phyloP scores from a whole-genome alignment of 176 grass and related monocot genomes.

The Oryza meyeriana region DNA sequence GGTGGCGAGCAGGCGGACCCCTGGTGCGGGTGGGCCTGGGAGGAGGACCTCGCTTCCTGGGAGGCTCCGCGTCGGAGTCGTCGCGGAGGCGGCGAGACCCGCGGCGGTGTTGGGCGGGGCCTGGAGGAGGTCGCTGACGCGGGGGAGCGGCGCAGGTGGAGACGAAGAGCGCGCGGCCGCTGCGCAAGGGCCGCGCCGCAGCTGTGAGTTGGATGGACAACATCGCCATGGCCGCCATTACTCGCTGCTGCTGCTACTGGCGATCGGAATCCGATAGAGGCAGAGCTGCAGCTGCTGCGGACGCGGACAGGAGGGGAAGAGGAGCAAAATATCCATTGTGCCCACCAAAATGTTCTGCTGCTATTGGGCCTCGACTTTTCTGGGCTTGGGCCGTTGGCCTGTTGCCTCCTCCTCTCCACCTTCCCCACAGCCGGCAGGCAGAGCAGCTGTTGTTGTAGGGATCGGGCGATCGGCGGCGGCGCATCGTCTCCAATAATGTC shows the following conservation, averaged over 20 bases:
- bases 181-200: not conserved
- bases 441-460: too few relatives aligned
- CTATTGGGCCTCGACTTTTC: not conserved
- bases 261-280: too few relatives aligned
- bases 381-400: not conserved
- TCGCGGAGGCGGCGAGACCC: not conserved
- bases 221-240: slow-evolving; percentile 28
- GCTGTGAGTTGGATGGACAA: not conserved
- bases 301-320: not conserved
- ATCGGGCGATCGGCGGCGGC: not conserved
- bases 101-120: not conserved
- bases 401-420: not conserved
- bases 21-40: not conserved
- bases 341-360: not conserved
- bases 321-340: too few relatives aligned
- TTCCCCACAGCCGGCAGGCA: too few relatives aligned
- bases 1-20: not conserved
- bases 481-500: slow-evolving; percentile 16
- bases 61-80: not conserved
- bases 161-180: not conserved
- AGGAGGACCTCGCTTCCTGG: slow-evolving; percentile 8
- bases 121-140: not conserved
- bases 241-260: not conserved
- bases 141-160: slow-evolving; percentile 30
- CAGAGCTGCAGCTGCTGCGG: not conserved